A percentile compares a stretch with the other conserved stretches of the same genome.
Evolutionary conservation across 2,329 filamentous ascomycete species (phyloP).

Genomic region (Plectosphaerella cucumerina): DNA sequence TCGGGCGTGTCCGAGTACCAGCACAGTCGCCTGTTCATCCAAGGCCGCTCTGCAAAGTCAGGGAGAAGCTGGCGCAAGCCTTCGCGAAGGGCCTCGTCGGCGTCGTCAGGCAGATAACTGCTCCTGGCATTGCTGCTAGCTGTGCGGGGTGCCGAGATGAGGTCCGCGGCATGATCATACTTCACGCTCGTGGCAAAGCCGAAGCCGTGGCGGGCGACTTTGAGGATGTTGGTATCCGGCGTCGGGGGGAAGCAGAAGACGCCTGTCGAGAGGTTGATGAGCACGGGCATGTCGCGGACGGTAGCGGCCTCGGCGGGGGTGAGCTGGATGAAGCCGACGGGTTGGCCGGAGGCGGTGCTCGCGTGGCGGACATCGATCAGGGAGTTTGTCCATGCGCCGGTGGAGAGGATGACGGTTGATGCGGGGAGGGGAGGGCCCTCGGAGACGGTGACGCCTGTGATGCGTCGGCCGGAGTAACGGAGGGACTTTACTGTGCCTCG

Average conservation of each 20-base stretch:
- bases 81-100: constrained; percentile 43
- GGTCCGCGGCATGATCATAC: constrained; percentile 19
- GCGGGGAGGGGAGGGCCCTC: constrained; percentile 32
- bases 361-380: constrained; percentile 64
- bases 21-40: constrained; percentile 49
- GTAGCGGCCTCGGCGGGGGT: constrained; percentile 50
- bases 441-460: constrained; percentile 19
- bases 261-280: constrained; percentile 50
- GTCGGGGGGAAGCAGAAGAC: constrained; percentile 53
- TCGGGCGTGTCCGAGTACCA: constrained; percentile 63
- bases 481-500: constrained; percentile 22
- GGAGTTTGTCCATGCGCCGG: constrained; percentile 73
- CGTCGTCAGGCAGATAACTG: constrained; percentile 44
- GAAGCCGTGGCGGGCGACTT: constrained; percentile 57
- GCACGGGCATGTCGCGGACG: constrained; percentile 52
- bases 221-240: constrained; percentile 43
- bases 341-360: constrained; percentile 60
- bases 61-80: constrained; percentile 52
- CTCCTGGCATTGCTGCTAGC: constrained; percentile 32
- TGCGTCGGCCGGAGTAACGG: constrained; percentile 7
- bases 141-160: constrained; percentile 27
- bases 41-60: constrained; percentile 45
- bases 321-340: constrained; percentile 60
- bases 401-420: constrained; percentile 57
- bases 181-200: constrained; percentile 40